phyloP scores from a whole-genome alignment of 768 basidiomycete species.

The Leccinum aurantiacum region DNA sequence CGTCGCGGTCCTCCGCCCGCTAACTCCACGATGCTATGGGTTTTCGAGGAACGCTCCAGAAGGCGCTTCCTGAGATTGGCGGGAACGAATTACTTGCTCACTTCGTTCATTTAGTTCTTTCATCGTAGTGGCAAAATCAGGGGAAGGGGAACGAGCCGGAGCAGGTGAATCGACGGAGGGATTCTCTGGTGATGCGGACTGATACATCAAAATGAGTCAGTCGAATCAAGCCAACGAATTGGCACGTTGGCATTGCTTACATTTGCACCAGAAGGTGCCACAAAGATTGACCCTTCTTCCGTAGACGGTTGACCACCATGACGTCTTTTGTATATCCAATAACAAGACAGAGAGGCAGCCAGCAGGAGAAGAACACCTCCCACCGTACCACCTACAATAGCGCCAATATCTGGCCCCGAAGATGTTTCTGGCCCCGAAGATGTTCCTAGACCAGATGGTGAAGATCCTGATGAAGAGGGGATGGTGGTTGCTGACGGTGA shows the following conservation, averaged over 20 bases:
- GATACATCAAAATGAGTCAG: neutral
- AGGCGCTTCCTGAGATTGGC: neutral
- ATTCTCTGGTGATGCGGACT: neutral
- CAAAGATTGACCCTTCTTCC: neutral
- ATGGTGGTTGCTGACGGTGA: neutral
- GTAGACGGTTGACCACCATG: neutral
- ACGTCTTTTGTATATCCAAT: neutral
- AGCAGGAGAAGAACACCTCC: neutral
- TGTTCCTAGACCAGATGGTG: neutral
- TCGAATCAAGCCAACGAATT: neutral
- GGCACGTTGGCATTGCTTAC: neutral
- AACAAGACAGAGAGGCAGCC: neutral
- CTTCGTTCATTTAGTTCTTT: neutral
- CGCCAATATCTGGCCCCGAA: neutral
- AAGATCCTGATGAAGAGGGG: neutral
- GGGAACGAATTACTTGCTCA: neutral
- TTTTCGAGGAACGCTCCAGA: neutral
- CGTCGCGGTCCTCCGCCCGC: neutral
- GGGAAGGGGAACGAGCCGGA: neutral
- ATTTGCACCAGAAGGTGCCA: neutral
- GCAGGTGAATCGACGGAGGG: neutral
- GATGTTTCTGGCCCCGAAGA: neutral
- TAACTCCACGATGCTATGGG: neutral
- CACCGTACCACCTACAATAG: slow-evolving; percentile 12
- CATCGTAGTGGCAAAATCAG: neutral